phyloP scores from a whole-genome alignment of 1,139 yeast genomes.

The Lodderomyces orthopsilosis region DNA sequence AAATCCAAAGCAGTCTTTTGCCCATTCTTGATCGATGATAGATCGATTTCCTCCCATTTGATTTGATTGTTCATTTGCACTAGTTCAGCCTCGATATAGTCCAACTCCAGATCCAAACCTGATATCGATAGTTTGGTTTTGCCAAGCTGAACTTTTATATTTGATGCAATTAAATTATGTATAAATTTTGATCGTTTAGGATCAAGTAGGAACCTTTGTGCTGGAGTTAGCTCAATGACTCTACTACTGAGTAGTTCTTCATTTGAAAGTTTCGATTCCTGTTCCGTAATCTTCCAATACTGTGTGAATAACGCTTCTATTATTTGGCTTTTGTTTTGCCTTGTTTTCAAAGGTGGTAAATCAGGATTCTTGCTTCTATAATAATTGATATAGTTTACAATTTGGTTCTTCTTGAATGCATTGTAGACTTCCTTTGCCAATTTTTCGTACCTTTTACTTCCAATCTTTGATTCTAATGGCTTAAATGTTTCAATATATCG shows the following conservation, averaged over 20 bases:
- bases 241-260: conserved; percentile 33
- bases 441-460: conserved; percentile 13
- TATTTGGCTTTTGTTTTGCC: background rate
- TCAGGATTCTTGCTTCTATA: background rate
- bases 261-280: conserved; percentile 13
- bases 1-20: conserved; percentile 19
- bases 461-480: conserved; percentile 14
- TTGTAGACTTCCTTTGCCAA: conserved; percentile 12
- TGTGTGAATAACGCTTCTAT: conserved; percentile 8
- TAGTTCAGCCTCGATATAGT: conserved; percentile 5
- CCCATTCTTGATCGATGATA: conserved; percentile 22
- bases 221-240: conserved; percentile 6
- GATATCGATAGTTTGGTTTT: conserved; percentile 5
- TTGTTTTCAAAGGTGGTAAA: background rate
- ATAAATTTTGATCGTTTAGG: conserved; percentile 6
- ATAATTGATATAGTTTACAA: background rate
- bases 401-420: conserved; percentile 22
- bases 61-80: conserved; percentile 2
- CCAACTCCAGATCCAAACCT: conserved; percentile 6
- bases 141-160: conserved; percentile 3
- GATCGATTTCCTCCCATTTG: conserved; percentile 31
- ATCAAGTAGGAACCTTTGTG: conserved; percentile 46
- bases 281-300: conserved; percentile 37
- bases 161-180: conserved; percentile 3
- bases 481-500: conserved; percentile 15